phyloP scores from a whole-genome alignment of 208 protist genomes.

The Crithidia bombi region DNA sequence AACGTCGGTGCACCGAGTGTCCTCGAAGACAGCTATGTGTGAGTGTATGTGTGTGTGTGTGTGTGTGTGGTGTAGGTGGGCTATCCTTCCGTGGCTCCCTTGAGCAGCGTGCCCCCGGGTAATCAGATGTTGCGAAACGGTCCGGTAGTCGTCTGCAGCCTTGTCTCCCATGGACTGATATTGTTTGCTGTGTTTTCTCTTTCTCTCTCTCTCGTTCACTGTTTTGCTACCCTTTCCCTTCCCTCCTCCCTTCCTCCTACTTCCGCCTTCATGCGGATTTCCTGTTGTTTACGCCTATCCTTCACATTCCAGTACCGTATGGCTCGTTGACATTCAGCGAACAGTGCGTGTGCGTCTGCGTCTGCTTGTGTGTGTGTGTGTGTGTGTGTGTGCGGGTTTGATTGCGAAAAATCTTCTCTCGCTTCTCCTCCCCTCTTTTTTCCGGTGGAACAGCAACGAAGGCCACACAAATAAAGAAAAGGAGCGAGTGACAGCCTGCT shows the following conservation, averaged over 20 bases:
- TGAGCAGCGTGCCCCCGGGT: no score
- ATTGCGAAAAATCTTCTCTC: neutral
- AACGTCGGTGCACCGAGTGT: no score
- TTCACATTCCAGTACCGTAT: no score
- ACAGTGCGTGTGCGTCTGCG: no score
- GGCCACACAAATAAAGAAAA: neutral
- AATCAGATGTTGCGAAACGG: no score
- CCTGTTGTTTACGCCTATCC: no score
- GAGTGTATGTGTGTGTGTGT: neutral
- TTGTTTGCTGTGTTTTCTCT: slow-evolving; percentile 6
- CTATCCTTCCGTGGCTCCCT: neutral
- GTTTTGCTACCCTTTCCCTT: neutral
- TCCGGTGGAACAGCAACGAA: neutral
- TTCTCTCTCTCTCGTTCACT: slow-evolving; percentile 24
- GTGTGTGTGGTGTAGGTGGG: neutral
- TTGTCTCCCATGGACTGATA: no score
- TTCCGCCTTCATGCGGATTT: no score
- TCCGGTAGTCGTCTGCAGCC: no score
- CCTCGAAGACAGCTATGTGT: neutral
- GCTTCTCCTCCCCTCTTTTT: neutral
- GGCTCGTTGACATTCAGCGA: no score
- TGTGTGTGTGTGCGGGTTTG: neutral
- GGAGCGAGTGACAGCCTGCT: neutral
- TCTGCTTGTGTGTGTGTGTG: neutral
- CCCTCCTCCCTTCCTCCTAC: no score